A percentile compares a stretch with the other conserved stretches of the same genome.
phyloP scores from a whole-genome alignment of 208 protist species.

The Trypanosoma lewisi region DNA sequence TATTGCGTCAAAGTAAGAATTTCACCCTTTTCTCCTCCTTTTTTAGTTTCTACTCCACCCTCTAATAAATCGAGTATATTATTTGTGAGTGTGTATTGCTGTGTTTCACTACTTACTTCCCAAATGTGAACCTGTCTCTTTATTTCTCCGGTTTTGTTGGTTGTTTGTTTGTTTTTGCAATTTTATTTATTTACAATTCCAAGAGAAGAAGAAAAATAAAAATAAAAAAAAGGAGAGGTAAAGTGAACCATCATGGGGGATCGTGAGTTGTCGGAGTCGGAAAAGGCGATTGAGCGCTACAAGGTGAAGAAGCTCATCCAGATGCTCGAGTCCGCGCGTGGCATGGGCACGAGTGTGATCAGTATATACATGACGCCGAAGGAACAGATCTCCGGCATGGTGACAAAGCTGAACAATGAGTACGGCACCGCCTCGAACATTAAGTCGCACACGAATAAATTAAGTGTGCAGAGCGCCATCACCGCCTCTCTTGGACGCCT shows the following conservation, averaged over 20 bases:
- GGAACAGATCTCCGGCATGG: slow-evolving; percentile 96
- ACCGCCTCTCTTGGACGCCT: slow-evolving; percentile 88
- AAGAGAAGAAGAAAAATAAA: too few species aligned
- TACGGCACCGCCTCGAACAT: slow-evolving; percentile 99
- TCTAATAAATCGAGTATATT: too few species aligned
- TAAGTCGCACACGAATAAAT: slow-evolving; percentile 99
- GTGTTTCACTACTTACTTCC: too few species aligned
- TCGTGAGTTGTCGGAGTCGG: slow-evolving; percentile 75
- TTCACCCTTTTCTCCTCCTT: too few species aligned
- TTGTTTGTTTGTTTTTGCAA: slow-evolving; percentile 7
- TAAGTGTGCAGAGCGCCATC: slow-evolving; percentile 90
- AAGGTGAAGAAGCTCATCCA: slow-evolving; percentile 99
- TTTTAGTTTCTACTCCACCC: too few species aligned
- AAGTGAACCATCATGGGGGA: slow-evolving; percentile 30
- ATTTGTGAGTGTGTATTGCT: too few species aligned
- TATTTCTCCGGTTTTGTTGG: too few species aligned
- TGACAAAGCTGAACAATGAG: slow-evolving; percentile 99
- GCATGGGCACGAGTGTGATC: slow-evolving; percentile 99
- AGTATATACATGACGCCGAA: slow-evolving; percentile 98
- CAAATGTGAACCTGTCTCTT: too few species aligned
- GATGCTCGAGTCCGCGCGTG: slow-evolving; percentile 96
- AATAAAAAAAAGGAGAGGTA: slow-evolving; percentile 2
- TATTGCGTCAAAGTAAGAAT: too few species aligned
- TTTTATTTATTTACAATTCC: slow-evolving; percentile 10
- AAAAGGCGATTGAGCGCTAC: slow-evolving; percentile 97